Conservation (phyloP, 2,329 filamentous ascomycete genomes). For the Dothiorella sarmentorum region DNA sequence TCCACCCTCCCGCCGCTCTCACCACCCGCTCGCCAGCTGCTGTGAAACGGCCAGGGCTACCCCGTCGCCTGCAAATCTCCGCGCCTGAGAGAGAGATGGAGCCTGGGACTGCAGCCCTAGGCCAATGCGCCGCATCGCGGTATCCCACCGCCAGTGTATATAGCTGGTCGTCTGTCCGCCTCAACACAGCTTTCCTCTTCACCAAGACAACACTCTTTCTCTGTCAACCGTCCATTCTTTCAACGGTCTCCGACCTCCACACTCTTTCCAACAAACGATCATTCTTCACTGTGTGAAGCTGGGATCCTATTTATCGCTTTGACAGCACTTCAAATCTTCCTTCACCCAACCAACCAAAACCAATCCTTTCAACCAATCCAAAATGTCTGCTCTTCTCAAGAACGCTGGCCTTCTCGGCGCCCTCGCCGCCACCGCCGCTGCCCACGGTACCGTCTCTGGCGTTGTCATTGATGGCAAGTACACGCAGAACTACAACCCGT, state of each 20-base stretch:
- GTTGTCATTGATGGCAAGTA: conserved; percentile 47
- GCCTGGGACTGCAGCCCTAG: neutral
- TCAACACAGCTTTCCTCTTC: conserved; percentile 1
- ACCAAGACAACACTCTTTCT: conserved; percentile 16
- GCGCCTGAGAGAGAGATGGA: too few species aligned
- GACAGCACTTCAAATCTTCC: conserved; percentile 14
- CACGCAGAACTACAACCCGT: conserved; percentile 44
- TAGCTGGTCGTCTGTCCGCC: conserved; percentile 1
- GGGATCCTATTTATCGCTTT: conserved; percentile 18
- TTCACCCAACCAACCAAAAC: conserved; percentile 20
- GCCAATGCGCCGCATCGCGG: neutral
- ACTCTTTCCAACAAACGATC: conserved; percentile 14
- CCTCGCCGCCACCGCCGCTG: conserved; percentile 40
- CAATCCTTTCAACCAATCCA: conserved; percentile 22
- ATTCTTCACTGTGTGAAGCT: conserved; percentile 20
- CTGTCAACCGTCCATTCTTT: conserved; percentile 16
- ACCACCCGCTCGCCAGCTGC: conserved; percentile 4
- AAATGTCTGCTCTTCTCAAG: conserved; percentile 32
- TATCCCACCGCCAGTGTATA: neutral
- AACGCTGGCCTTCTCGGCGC: conserved; percentile 30
- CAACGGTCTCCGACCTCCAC: conserved; percentile 16
- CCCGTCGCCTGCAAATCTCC: conserved; percentile 7
- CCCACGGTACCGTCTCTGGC: conserved; percentile 46
- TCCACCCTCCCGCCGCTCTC: neutral
- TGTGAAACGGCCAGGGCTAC: conserved; percentile 7